These are phyloP conservation scores for Diplocarpon rosae DNA, from an alignment of 2,329 filamentous ascomycete genomes.

Conservation along the genomic window DNA sequence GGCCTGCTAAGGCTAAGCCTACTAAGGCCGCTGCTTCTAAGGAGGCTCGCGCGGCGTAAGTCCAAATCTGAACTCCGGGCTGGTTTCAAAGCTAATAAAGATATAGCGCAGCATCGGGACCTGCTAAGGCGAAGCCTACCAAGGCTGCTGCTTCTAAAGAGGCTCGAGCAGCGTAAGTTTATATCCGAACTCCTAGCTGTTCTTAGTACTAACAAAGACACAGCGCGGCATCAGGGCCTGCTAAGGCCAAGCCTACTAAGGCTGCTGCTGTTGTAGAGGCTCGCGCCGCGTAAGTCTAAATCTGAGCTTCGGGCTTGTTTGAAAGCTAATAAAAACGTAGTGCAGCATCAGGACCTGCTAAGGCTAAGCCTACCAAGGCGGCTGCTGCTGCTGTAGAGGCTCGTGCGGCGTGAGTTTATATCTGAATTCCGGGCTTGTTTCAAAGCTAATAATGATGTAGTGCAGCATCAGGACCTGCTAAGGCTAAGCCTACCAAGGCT, in stretches of 20 bases:
- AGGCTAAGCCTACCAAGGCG: too few relatives aligned
- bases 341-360: not conserved
- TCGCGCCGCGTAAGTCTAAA: not conserved
- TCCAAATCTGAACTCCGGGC: not conserved
- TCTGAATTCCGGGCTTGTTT: too few relatives aligned
- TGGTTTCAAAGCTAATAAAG: not conserved
- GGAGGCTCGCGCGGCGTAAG: not conserved
- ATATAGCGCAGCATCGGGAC: not conserved
- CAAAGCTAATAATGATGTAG: too few relatives aligned
- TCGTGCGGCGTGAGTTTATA: too few relatives aligned
- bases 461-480: not conserved
- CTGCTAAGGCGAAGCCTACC: not conserved
- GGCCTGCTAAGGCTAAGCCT: too few relatives aligned
- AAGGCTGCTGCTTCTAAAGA: not conserved
- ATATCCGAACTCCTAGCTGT: not conserved
- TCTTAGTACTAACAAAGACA: not conserved
- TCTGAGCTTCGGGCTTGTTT: not conserved
- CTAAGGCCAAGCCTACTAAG: not conserved
- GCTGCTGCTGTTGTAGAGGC: too few relatives aligned
- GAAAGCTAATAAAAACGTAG: not conserved
- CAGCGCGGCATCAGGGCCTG: conserved; percentile 1
- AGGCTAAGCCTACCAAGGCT: not conserved
- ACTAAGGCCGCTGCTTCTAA: too few relatives aligned
- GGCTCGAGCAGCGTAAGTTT: not conserved
- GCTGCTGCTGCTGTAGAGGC: too few relatives aligned